phyloP scores from a whole-genome alignment of 2,329 filamentous ascomycete species.

The Dactylellina drechsleri region DNA sequence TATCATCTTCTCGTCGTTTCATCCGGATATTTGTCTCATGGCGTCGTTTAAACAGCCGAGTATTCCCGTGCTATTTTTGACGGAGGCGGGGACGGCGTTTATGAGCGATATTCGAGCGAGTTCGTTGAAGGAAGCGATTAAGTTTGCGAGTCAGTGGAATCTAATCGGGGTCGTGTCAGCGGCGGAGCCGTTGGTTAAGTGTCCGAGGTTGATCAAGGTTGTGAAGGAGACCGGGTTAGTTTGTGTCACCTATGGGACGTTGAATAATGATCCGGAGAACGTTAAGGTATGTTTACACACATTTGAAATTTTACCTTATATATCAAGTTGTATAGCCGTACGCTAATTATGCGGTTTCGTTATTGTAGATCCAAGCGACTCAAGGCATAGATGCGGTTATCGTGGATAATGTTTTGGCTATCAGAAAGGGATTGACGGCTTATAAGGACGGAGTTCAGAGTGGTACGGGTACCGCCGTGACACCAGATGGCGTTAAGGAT shows the following conservation, averaged over 20 bases:
- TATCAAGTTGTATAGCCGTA: too few species aligned
- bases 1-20: constrained; percentile 96
- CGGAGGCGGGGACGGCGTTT: constrained; percentile 81
- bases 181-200: constrained; percentile 88
- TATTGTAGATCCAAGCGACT: constrained; percentile 80
- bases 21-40: constrained; percentile 93
- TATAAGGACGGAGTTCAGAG: constrained; percentile 46
- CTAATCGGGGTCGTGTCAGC: constrained; percentile 87
- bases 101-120: constrained; percentile 91
- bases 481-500: constrained; percentile 51
- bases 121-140: constrained; percentile 92
- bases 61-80: constrained; percentile 93
- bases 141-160: constrained; percentile 95
- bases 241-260: constrained; percentile 89
- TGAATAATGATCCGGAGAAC: constrained; percentile 87
- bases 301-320: too few species aligned
- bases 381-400: constrained; percentile 98
- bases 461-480: not conserved
- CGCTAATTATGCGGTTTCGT: constrained; percentile 16
- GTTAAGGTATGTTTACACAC: constrained; percentile 75
- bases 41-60: constrained; percentile 88
- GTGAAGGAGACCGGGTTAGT: constrained; percentile 95
- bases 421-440: constrained; percentile 83
- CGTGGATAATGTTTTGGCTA: constrained; percentile 91
- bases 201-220: constrained; percentile 80